Evolutionary conservation across 345 rosid genomes (phyloP).

Genomic region (Acer saccharum): DNA sequence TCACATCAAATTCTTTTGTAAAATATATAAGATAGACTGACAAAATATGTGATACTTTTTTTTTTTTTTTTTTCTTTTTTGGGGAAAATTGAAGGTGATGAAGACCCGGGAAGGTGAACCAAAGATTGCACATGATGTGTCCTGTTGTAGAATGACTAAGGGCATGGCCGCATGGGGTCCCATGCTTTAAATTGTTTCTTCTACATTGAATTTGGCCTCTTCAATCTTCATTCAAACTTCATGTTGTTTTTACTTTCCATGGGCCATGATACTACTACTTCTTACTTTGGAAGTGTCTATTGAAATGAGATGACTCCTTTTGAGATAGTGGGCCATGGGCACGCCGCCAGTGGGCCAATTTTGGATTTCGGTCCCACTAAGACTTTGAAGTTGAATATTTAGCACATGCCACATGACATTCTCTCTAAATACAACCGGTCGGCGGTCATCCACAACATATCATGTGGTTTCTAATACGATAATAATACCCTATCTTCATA

Average conservation of each 20-base stretch:
- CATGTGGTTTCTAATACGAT: constrained; percentile 22
- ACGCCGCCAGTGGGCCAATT: background rate
- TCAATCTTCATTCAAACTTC: background rate
- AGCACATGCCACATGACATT: background rate
- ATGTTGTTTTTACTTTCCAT: too few species aligned
- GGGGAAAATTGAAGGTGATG: too few species aligned
- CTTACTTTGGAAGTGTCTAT: background rate
- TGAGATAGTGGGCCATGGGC: too few species aligned
- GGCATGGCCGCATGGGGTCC: constrained; percentile 24
- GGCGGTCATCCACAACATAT: constrained; percentile 2
- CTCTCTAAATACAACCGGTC: background rate
- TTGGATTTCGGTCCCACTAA: constrained; percentile 23
- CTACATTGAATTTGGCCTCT: constrained; percentile 35
- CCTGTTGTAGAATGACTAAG: constrained; percentile 5
- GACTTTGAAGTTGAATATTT: background rate
- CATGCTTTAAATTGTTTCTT: constrained; percentile 24
- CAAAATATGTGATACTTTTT: too few species aligned
- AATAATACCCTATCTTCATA: background rate
- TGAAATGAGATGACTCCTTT: too few species aligned
- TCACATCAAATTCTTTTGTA: too few species aligned
- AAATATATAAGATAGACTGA: too few species aligned
- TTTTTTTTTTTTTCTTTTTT: too few species aligned
- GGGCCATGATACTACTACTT: background rate
- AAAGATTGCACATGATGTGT: constrained; percentile 32
- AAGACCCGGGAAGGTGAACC: too few species aligned